Conservation (phyloP, 2,329 filamentous ascomycete species). For the Microcyclospora pomicola region DNA sequence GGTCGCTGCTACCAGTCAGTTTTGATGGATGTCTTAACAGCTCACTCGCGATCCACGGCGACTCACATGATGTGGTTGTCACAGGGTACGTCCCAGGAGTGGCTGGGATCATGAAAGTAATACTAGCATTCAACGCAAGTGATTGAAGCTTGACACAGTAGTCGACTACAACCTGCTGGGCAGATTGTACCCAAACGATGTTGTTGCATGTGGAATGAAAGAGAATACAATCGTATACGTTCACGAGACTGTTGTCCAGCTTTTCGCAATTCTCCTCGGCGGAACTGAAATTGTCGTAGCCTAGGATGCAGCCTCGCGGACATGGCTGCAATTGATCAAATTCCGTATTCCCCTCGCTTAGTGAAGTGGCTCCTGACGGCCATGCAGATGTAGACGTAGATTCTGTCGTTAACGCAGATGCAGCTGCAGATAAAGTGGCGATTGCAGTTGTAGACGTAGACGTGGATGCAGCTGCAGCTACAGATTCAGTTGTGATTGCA, state of each 20-base stretch:
- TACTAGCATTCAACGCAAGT: too few relatives aligned
- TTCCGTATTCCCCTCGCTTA: not conserved
- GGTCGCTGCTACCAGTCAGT: too few relatives aligned
- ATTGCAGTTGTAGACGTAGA: not conserved
- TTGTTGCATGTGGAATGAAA: not conserved
- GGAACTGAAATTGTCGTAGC: not conserved
- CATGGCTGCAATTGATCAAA: not conserved
- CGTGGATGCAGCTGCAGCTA: not conserved
- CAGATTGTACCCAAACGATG: too few relatives aligned
- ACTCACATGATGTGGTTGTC: not conserved
- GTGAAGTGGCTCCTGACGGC: not conserved
- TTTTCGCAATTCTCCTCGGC: not conserved
- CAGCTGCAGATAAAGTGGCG: not conserved
- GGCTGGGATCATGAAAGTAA: too few relatives aligned
- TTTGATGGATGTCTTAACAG: too few relatives aligned
- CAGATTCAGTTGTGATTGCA: not conserved
- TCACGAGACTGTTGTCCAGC: not conserved
- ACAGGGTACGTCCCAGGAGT: not conserved
- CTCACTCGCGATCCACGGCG: not conserved
- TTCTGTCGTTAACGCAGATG: not conserved
- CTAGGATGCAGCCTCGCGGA: not conserved
- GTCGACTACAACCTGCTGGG: too few relatives aligned
- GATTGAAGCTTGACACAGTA: too few relatives aligned
- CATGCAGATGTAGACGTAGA: not conserved
- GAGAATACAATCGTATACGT: not conserved